These are phyloP conservation scores for Phytophthora uliginosa DNA, from an alignment of 352 stramenopile genomes.

Conservation along the genomic window DNA sequence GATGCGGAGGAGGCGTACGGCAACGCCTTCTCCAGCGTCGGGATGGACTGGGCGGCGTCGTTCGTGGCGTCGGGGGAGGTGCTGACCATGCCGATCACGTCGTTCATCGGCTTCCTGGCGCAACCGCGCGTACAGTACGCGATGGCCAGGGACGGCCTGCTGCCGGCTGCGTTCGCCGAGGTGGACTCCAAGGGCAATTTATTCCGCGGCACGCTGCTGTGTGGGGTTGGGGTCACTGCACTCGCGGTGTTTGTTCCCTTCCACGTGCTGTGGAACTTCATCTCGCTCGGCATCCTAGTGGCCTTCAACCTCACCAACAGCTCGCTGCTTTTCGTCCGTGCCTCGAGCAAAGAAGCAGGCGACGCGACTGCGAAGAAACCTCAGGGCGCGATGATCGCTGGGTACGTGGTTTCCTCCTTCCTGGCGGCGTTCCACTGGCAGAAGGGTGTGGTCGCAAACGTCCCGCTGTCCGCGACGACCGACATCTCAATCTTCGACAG, in stretches of 20 bases:
- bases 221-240: constrained; percentile 54
- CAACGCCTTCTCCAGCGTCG: constrained; percentile 75
- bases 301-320: constrained; percentile 93
- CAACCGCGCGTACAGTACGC: constrained; percentile 94
- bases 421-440: constrained; percentile 82
- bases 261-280: constrained; percentile 90
- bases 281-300: constrained; percentile 91
- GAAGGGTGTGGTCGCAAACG: constrained; percentile 63
- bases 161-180: constrained; percentile 88
- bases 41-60: constrained; percentile 77
- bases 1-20: constrained; percentile 75
- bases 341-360: constrained; percentile 33
- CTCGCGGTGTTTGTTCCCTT: constrained; percentile 89
- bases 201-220: constrained; percentile 74
- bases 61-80: constrained; percentile 94
- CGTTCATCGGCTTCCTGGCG: constrained; percentile 95
- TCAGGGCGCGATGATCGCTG: constrained; percentile 52
- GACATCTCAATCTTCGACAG: constrained; percentile 47
- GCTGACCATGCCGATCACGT: constrained; percentile 96
- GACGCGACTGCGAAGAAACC: constrained; percentile 14
- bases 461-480: constrained; percentile 29
- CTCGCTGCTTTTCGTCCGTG: constrained; percentile 80
- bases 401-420: constrained; percentile 70
- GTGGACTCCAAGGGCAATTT: constrained; percentile 81
- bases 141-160: constrained; percentile 94